Evolutionary conservation across 331 rosid genomes (phyloP).

Genomic region (Erythrophleum ivorense): DNA sequence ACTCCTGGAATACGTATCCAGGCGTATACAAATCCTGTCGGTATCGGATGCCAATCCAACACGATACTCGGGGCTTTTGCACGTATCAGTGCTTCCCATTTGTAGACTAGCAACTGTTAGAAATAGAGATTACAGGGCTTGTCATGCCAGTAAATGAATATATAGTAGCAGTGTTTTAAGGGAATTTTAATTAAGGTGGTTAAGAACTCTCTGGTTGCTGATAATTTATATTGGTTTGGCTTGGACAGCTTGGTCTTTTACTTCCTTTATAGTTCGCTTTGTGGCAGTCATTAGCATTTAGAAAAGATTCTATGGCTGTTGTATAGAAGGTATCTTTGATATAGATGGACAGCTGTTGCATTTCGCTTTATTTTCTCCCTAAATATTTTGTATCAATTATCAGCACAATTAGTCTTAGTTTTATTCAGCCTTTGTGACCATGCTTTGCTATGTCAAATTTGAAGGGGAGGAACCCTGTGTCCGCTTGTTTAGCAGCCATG

Average conservation of each 20-base stretch:
- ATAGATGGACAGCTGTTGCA: neutral
- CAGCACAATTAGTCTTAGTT: neutral
- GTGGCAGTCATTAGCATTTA: neutral
- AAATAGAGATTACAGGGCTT: neutral
- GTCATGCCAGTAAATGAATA: neutral
- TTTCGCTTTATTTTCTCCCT: neutral
- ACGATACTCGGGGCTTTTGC: neutral
- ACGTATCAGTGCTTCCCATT: neutral
- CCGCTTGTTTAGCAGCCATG: slow-evolving; percentile 22
- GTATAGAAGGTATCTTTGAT: neutral
- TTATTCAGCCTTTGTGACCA: neutral
- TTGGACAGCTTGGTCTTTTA: neutral
- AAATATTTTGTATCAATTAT: neutral
- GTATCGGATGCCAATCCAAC: neutral
- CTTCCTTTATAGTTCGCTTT: neutral
- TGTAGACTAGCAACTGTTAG: neutral
- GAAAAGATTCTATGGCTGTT: neutral
- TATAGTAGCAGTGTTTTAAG: neutral
- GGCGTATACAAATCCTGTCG: neutral
- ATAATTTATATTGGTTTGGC: neutral
- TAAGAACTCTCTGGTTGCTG: neutral
- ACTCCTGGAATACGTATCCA: neutral
- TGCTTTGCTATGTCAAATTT: slow-evolving; percentile 28
- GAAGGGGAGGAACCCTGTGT: slow-evolving; percentile 29
- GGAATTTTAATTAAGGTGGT: neutral